A percentile compares a stretch with the other conserved stretches of the same genome.
Conservation (phyloP, 768 basidiomycete species). For the Coprinellus aureogranulatus region DNA sequence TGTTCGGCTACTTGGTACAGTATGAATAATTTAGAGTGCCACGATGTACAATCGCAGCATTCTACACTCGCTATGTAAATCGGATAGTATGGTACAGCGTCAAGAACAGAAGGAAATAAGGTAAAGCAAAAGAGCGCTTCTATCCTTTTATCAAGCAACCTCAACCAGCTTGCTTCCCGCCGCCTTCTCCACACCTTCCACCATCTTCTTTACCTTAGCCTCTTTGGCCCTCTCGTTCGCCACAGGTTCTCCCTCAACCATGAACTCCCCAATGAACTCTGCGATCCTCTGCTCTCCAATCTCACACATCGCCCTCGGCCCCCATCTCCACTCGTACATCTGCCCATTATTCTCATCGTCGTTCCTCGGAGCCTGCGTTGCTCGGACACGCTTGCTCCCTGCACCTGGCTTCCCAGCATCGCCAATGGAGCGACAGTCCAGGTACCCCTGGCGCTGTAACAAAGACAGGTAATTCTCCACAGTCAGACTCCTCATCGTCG, state of each 20-base stretch:
- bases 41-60: no score
- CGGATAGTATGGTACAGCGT: no score
- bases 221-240: constrained; percentile 33
- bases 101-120: no score
- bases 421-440: constrained; percentile 64
- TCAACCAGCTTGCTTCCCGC: constrained; percentile 57
- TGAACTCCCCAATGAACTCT: constrained; percentile 77
- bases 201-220: constrained; percentile 44
- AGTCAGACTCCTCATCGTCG: constrained; percentile 48
- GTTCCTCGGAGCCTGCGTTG: constrained; percentile 30
- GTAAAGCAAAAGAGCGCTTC: no score
- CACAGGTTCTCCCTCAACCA: constrained; percentile 46
- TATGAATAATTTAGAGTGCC: no score
- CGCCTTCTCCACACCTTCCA: constrained; percentile 58
- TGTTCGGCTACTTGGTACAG: no score
- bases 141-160: no score
- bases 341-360: constrained; percentile 27
- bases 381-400: constrained; percentile 54
- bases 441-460: constrained; percentile 70
- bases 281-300: constrained; percentile 77
- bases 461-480: constrained; percentile 65
- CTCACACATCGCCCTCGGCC: constrained; percentile 73
- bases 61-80: no score
- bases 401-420: constrained; percentile 37
- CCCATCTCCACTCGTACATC: constrained; percentile 83